A percentile compares a stretch with the other conserved stretches of the same genome.
phyloP scores from a whole-genome alignment of 164 flowering plant species.

The Magnolia changhungtana region DNA sequence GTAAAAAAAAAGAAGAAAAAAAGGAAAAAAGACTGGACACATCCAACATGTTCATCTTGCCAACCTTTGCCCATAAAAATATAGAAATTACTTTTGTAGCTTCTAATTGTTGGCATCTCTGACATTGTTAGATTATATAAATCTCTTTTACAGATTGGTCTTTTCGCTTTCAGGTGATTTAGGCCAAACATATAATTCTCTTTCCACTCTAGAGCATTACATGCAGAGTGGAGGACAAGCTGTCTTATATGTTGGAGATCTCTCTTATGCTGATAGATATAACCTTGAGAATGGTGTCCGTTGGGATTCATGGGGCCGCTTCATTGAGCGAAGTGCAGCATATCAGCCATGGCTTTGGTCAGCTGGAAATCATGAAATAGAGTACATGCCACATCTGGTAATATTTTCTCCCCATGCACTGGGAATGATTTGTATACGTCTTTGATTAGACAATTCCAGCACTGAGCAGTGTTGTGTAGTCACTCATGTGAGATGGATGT shows the following conservation, averaged over 20 bases:
- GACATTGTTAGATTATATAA: background rate
- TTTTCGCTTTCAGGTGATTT: constrained; percentile 66
- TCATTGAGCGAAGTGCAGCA: constrained; percentile 72
- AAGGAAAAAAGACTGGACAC: background rate
- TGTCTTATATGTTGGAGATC: constrained; percentile 91
- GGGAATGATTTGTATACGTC: background rate
- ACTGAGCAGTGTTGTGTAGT: background rate
- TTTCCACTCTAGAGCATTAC: constrained; percentile 85
- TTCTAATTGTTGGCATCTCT: background rate
- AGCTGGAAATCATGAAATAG: constrained; percentile 95
- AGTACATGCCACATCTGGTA: constrained; percentile 89
- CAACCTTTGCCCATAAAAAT: background rate
- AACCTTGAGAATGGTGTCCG: constrained; percentile 70
- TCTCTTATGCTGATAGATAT: constrained; percentile 94
- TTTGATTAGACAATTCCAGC: background rate
- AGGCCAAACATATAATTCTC: constrained; percentile 93
- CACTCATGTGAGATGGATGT: no score
- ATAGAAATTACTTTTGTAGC: background rate
- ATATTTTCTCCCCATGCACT: constrained; percentile 1
- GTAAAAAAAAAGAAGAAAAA: no score
- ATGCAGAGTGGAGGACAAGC: constrained; percentile 49
- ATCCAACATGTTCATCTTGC: background rate
- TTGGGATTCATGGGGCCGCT: constrained; percentile 98
- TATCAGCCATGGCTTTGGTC: constrained; percentile 98
- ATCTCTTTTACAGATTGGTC: background rate